Conservation (phyloP, 352 stramenopile genomes). For the Phytophthora pisi region DNA sequence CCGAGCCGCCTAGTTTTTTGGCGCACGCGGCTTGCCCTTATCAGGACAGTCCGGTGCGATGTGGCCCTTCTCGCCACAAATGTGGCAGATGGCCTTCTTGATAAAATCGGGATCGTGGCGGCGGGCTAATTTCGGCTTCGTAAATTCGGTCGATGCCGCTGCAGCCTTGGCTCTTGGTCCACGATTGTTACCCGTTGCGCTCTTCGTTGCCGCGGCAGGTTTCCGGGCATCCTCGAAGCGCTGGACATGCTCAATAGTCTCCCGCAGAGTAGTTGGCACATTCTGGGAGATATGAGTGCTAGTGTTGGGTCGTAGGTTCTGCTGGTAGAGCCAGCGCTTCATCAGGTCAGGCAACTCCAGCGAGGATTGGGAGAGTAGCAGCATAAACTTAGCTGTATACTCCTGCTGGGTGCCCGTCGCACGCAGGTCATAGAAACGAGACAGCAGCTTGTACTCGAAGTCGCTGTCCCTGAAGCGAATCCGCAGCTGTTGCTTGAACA, state of each 20-base stretch:
- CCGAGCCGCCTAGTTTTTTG: not conserved
- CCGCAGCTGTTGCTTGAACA: conserved; percentile 13
- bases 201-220: not conserved
- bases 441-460: conserved; percentile 14
- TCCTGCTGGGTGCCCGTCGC: conserved; percentile 10
- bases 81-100: not conserved
- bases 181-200: not conserved
- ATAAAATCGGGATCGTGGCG: not conserved
- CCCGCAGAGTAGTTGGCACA: not conserved
- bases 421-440: not conserved
- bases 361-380: conserved; percentile 5
- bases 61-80: not conserved
- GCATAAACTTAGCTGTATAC: conserved; percentile 21
- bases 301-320: conserved; percentile 1
- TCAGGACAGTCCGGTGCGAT: not conserved
- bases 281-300: conserved; percentile 9
- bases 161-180: not conserved
- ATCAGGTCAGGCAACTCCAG: conserved; percentile 12
- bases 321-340: conserved; percentile 13
- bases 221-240: conserved; percentile 6
- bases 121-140: not conserved
- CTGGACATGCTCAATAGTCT: conserved; percentile 7
- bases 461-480: conserved; percentile 10
- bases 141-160: not conserved
- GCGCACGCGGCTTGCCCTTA: not conserved